Evolutionary conservation across 129 eudicot species (phyloP), one percentile per base, ranked within the genome.

Genomic region (Oenanthe sinensis): DNA sequence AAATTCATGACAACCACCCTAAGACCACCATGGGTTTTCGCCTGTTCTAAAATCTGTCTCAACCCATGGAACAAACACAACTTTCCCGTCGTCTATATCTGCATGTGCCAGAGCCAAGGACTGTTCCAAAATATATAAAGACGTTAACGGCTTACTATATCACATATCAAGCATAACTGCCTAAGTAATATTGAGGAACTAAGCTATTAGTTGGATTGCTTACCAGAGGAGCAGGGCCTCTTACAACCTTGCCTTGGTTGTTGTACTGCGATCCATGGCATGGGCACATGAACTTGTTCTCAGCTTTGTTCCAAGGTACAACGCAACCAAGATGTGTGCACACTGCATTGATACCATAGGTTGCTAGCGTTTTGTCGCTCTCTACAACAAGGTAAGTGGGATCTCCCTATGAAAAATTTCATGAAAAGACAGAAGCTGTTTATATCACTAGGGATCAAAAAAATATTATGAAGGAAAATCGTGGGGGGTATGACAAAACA

Each of bases 301-400:
- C 92, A n/a, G 96, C 96, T 28, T 87, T 81, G 80, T 94, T 94
- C 89, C 88, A 94, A 16, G 98, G 98, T 20, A 91, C 98, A 13
- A 94, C 92, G 82, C 98, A 94, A 58, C 98, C 96, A 28, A 94
- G 89, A 86, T 94, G 97, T 36, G 97, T 94, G 88, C 98, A 94
- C 50, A 94, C 96, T 5, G 92, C 93, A 55, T 91, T 94, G 68
- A 94, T 91, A 4, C 96, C 97, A 46, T 85, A 94, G 6, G 92
- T 86, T 70, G 94, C 94, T 22, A 94, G 86, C 20, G 89, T 84
- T 85, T 69, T 81, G 81, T 90, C 90, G 15, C 71, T 90, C 85
- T 91, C 92, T 52, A 95, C 96, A n/a, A 95, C 89, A 22, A 94
- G 89, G 88, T 94, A 94, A 6, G 96, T 90, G 9, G 97, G 97